phyloP scores from a whole-genome alignment of 1,284 basidiomycete genomes.

The Bondarzewia mesenterica region DNA sequence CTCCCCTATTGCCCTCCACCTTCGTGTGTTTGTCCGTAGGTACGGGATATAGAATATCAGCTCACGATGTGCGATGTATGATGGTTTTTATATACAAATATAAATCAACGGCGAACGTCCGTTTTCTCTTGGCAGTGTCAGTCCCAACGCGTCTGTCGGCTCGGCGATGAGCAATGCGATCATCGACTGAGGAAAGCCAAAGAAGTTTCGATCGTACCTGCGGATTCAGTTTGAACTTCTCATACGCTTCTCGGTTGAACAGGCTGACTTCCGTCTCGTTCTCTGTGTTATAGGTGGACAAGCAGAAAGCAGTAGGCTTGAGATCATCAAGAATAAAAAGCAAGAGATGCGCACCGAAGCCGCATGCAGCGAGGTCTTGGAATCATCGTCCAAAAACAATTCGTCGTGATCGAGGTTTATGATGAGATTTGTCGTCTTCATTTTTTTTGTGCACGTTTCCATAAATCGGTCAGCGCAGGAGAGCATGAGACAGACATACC shows the following conservation, averaged over 20 bases:
- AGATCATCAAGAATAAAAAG: background rate
- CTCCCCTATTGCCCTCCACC: no score
- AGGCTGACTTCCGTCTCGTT: slow-evolving; percentile 93
- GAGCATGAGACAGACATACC: slow-evolving; percentile 33
- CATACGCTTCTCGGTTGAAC: slow-evolving; percentile 74
- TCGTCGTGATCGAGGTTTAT: slow-evolving; percentile 94
- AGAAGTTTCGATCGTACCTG: slow-evolving; percentile 52
- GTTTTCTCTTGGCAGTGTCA: no score
- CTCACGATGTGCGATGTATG: background rate
- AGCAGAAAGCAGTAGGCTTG: background rate
- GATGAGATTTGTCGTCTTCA: slow-evolving; percentile 86
- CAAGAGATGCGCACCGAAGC: slow-evolving; percentile 55
- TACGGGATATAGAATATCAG: no score
- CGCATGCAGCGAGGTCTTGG: slow-evolving; percentile 57
- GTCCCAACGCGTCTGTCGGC: slow-evolving; percentile 42
- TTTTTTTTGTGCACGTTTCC: slow-evolving; percentile 5
- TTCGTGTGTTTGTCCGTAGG: no score
- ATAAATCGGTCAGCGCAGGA: no score
- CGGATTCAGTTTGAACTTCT: slow-evolving; percentile 75
- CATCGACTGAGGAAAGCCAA: no score
- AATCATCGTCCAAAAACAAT: slow-evolving; percentile 75
- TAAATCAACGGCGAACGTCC: no score
- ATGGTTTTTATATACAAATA: no score
- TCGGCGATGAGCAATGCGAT: background rate
- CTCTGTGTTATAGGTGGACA: slow-evolving; percentile 56